These are phyloP conservation scores for Ophiostoma ulmi DNA, from an alignment of 2,329 filamentous ascomycete species.

Conservation along the genomic window DNA sequence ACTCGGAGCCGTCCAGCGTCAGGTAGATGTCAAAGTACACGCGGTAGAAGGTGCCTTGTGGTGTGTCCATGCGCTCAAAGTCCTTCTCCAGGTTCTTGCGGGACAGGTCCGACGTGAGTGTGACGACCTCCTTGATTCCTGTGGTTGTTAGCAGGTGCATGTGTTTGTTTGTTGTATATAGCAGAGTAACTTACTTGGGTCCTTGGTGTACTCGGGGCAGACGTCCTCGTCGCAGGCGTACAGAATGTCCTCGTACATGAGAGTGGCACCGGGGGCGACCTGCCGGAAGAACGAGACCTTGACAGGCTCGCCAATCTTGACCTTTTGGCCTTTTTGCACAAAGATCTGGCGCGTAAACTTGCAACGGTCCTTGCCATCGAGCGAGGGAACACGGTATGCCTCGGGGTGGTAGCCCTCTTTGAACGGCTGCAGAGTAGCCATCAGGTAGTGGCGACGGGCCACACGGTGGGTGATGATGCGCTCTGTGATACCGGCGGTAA, in stretches of 20 bases:
- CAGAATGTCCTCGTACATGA: constrained; percentile 98
- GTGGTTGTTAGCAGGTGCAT: constrained; percentile 4
- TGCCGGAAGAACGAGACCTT: constrained; percentile 99
- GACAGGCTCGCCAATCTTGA: constrained; percentile 98
- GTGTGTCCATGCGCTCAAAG: constrained; percentile 98
- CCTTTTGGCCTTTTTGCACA: constrained; percentile 95
- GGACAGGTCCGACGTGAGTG: constrained; percentile 90
- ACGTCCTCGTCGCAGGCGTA: constrained; percentile 98
- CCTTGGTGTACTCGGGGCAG: constrained; percentile 97
- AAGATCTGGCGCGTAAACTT: constrained; percentile 99
- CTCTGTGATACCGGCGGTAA: constrained; percentile 96
- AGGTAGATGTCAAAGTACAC: constrained; percentile 78
- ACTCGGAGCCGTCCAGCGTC: constrained; percentile 93
- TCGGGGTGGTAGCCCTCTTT: constrained; percentile 98
- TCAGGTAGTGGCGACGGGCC: constrained; percentile 94
- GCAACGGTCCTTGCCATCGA: constrained; percentile 96
- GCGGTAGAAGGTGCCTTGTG: constrained; percentile 92
- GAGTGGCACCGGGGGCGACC: constrained; percentile 89
- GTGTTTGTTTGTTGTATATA: not conserved
- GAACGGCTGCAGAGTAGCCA: constrained; percentile 97
- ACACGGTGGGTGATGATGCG: constrained; percentile 95
- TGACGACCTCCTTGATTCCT: constrained; percentile 99
- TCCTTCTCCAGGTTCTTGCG: constrained; percentile 99
- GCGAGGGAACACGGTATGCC: constrained; percentile 90
- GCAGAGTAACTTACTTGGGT: constrained; percentile 73